These are phyloP conservation scores for Phoma herbarum DNA, from an alignment of 2,329 filamentous ascomycete species.

Conservation along the genomic window DNA sequence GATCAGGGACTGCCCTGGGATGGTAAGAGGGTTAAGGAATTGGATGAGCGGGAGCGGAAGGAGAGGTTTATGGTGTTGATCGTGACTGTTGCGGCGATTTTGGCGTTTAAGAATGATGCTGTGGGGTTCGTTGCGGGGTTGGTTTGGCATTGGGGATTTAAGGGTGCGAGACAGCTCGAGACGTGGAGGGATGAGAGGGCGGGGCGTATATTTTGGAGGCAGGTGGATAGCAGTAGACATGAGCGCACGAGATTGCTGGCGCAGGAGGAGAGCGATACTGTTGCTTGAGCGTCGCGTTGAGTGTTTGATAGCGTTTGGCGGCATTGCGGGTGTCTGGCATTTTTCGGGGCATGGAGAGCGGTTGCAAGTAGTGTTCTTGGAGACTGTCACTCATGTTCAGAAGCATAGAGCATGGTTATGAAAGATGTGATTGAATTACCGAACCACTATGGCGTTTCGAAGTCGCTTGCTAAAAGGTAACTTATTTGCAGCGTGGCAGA, in stretches of 20 bases:
- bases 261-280: conserved; percentile 41
- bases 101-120: conserved; percentile 90
- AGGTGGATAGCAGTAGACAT: conserved; percentile 24
- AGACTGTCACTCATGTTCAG: background rate
- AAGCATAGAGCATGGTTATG: background rate
- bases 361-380: background rate
- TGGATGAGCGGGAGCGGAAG: conserved; percentile 73
- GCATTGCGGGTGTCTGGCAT: conserved; percentile 2
- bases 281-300: conserved; percentile 30
- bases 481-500: background rate
- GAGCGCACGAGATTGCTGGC: conserved; percentile 38
- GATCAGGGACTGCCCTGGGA: conserved; percentile 38
- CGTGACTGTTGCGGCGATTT: conserved; percentile 79
- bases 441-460: background rate
- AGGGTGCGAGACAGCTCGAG: conserved; percentile 33
- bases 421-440: background rate
- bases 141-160: conserved; percentile 76
- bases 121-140: conserved; percentile 86
- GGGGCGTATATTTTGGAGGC: conserved; percentile 37
- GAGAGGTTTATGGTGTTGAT: conserved; percentile 91
- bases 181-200: conserved; percentile 33
- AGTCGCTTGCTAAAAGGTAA: background rate
- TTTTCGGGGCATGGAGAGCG: background rate
- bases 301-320: conserved; percentile 2
- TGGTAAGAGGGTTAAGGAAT: conserved; percentile 58